These are phyloP conservation scores for Cucumis sativus DNA, from an alignment of 306 rosid species.

Conservation along the genomic window DNA sequence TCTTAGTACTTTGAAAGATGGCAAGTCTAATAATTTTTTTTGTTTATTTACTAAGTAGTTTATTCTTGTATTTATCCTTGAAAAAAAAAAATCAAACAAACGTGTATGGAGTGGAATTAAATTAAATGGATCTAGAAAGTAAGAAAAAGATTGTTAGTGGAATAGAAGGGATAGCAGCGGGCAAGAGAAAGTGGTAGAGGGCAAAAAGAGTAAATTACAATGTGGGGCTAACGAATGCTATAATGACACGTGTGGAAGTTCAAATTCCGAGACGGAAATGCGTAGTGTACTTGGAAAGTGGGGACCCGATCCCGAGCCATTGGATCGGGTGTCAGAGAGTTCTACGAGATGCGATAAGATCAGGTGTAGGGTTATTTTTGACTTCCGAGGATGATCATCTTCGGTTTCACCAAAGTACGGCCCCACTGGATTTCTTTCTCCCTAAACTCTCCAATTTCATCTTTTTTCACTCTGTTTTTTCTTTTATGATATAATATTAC, in stretches of 20 bases:
- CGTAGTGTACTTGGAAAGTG: neutral
- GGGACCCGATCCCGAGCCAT: neutral
- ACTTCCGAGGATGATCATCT: neutral
- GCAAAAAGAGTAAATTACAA: neutral
- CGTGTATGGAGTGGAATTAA: neutral
- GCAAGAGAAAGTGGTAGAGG: neutral
- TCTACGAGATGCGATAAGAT: neutral
- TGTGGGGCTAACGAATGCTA: neutral
- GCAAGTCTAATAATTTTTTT: too few relatives aligned
- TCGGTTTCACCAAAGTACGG: conserved; percentile 4
- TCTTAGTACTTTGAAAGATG: too few relatives aligned
- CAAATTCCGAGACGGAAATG: neutral
- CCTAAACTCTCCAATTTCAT: neutral
- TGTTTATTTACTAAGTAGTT: too few relatives aligned
- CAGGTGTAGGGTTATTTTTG: neutral
- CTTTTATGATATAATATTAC: neutral
- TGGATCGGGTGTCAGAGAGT: conserved; percentile 8
- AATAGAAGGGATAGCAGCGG: neutral
- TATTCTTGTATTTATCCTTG: too few relatives aligned
- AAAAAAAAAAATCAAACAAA: too few relatives aligned
- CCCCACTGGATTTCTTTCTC: neutral
- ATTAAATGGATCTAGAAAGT: neutral
- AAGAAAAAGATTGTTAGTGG: neutral
- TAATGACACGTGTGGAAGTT: neutral
- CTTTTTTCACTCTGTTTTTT: neutral